Evolutionary conservation across 2,329 filamentous ascomycete genomes (phyloP).

Genomic region (Helotiales sp.): DNA sequence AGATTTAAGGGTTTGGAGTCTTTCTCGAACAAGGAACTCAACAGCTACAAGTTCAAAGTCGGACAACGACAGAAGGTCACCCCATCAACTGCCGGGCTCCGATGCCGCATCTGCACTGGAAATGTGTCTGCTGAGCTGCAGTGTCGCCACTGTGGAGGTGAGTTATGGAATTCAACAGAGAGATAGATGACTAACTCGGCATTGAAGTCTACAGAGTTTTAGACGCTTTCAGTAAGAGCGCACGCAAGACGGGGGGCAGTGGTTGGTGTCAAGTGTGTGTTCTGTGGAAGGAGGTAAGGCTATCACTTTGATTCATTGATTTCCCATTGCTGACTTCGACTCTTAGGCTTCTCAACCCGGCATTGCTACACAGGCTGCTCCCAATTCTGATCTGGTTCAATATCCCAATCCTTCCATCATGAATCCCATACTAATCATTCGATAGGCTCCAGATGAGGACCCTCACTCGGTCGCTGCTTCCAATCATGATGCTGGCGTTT

Average conservation of each 20-base stretch:
- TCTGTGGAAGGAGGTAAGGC: conserved; percentile 21
- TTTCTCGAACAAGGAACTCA: conserved; percentile 51
- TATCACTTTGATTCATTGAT: neutral
- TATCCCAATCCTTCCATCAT: too few relatives aligned
- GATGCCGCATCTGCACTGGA: conserved; percentile 46
- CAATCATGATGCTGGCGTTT: neutral
- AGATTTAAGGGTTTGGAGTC: conserved; percentile 38
- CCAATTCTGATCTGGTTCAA: conserved; percentile 19
- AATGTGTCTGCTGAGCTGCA: conserved; percentile 44
- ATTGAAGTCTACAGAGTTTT: conserved; percentile 30
- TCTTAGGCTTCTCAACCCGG: conserved; percentile 16
- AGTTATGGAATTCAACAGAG: conserved; percentile 41
- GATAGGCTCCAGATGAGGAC: conserved; percentile 24
- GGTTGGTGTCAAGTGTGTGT: conserved; percentile 22
- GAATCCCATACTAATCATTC: too few relatives aligned
- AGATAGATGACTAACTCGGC: too few relatives aligned
- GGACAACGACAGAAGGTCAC: conserved; percentile 14
- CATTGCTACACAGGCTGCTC: conserved; percentile 16
- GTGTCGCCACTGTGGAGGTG: conserved; percentile 45
- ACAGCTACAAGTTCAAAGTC: conserved; percentile 32
- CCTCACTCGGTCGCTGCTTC: neutral
- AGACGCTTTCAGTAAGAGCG: conserved; percentile 44
- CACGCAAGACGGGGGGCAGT: conserved; percentile 40
- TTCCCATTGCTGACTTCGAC: neutral
- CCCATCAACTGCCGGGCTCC: conserved; percentile 20